Evolutionary conservation across 164 flowering plant genomes (phyloP), one percentile per base, ranked within the genome.

Genomic region (Vitis labrusca): DNA sequence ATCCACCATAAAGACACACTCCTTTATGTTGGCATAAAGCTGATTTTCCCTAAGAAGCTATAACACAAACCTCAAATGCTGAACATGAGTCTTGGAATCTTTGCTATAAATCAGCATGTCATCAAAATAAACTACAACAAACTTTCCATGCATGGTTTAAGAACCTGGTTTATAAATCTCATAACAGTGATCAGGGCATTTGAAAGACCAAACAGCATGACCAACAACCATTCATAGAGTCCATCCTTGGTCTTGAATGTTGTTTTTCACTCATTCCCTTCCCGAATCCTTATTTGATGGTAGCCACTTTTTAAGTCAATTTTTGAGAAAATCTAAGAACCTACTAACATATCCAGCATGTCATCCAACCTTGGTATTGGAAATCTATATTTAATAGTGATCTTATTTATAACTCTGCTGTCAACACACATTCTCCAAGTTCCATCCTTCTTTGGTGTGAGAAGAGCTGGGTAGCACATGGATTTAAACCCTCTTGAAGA

Each of bases 41-140:
- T 65, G 27, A 2, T 65, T 10, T 51, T 65, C 10, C 15, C 47
- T 10, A 17, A 65, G n/a, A 3, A 52, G 37, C 10, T 65, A 2
- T 2, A 65, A 52, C 11, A 65, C 57, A 7, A 12, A 2, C 16
- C 57, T 23, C 2, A 65, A 8, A 29, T 51, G 59, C 1, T 51
- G 6, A 2, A 50, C 5, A 6, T 52, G 68, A 4, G 50, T 58
- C 10, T 51, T 16, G 3, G n/a, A 5, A 5, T 7, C 5, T 10
- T 17, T 51, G 32, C 29, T 65, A 54, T 50, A 65, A 11, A 65
- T 65, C 10, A 65, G 14, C 19, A 65, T 65, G 19, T 65, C 68
- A 65, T 65, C 57, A 50, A 65, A 65, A 17, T 65, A 65, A 12
- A 65, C 68, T 9, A 52, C 68, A 50, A 65, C 23, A 19, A 19